Evolutionary conservation across 768 basidiomycete genomes (phyloP).

Genomic region (Rhodosporidiobolus sp.): DNA sequence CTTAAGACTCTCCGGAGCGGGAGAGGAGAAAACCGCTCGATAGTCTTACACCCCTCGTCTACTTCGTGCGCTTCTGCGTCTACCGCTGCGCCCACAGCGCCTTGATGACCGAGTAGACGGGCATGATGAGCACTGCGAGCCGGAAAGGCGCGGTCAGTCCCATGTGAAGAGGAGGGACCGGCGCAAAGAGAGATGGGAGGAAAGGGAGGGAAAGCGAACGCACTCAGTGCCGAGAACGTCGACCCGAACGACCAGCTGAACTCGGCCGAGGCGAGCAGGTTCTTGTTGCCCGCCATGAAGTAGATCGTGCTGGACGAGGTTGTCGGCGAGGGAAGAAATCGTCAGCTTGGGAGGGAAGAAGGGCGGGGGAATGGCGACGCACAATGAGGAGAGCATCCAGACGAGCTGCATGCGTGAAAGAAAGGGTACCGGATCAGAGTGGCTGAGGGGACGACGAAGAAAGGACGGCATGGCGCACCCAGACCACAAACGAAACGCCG

Average conservation of each 20-base stretch:
- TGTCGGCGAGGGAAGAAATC: too few relatives aligned
- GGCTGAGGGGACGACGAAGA: background rate
- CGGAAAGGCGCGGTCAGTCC: background rate
- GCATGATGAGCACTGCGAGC: slow-evolving; percentile 14
- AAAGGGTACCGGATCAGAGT: too few relatives aligned
- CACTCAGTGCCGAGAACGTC: slow-evolving; percentile 22
- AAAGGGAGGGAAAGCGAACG: background rate
- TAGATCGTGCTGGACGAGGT: background rate
- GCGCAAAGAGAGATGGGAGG: too few relatives aligned
- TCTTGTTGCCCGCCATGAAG: slow-evolving; percentile 3
- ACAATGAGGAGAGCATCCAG: slow-evolving; percentile 17
- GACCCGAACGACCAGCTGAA: slow-evolving; percentile 21
- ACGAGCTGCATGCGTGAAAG: background rate
- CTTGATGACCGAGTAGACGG: slow-evolving; percentile 19
- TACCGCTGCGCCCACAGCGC: background rate
- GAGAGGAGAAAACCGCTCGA: too few relatives aligned
- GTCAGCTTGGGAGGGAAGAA: too few relatives aligned
- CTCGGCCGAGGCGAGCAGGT: slow-evolving; percentile 19
- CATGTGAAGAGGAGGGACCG: too few relatives aligned
- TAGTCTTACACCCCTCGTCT: too few relatives aligned
- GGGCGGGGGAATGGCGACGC: too few relatives aligned
- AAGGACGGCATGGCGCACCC: background rate
- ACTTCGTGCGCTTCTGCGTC: background rate
- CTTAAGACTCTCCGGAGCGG: too few relatives aligned
- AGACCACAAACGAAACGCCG: slow-evolving; percentile 20